Base-by-base conservation (phyloP, 2,329 filamentous ascomycete species). In the Curvularia verruculosa region DNA sequence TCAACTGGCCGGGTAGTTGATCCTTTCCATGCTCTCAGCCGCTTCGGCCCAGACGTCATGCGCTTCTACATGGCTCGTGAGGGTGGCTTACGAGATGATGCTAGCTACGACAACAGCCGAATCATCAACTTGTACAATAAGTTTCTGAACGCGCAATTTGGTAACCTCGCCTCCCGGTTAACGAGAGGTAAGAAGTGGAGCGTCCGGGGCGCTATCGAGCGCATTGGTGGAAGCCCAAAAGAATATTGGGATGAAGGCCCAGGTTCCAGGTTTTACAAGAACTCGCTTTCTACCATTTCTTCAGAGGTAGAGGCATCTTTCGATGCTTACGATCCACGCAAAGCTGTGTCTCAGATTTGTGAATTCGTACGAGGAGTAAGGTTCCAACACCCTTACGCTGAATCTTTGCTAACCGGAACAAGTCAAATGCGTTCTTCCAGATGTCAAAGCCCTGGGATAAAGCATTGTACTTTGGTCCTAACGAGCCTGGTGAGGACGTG, bases 1-100 rank as follows among this genome's bases (percentile, higher is more conserved):
- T 96, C 91, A 1, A 86, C 89, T 2, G 95, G 95, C 60, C 97
- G 97, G 73, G 94, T 96, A 1, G 94, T 99, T 41, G 95, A 96
- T 70, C 95, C 95, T 0, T 92, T 96, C 72, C 92, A 92, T 65
- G 95, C 95, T 12, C 84, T 98, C 46, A 89, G 96, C 61, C 86
- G 93, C 6, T 99, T 92, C 78, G 92, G 92, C 2, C 82, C 92
- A 4, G 96, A 99, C 74, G 84, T 88, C 0, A 87, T 99, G 83
- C 89, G 95, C 9, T 98, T 90, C 78, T 99, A 94, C 75, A 85
- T 99, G 63, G 85, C 92, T 61, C 85, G 89, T 59, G 89, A 93
- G 59, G 93, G 92, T 40, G 90, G 88, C 21, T 85, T 96, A 31
- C 79, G 80, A 13, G 82, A 90, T 54, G 95, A 99, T 72, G 85